A percentile compares a stretch with the other conserved stretches of the same genome.
These are phyloP conservation scores for Spiromastix sp. DNA, from an alignment of 2,329 filamentous ascomycete species.

Conservation along the genomic window DNA sequence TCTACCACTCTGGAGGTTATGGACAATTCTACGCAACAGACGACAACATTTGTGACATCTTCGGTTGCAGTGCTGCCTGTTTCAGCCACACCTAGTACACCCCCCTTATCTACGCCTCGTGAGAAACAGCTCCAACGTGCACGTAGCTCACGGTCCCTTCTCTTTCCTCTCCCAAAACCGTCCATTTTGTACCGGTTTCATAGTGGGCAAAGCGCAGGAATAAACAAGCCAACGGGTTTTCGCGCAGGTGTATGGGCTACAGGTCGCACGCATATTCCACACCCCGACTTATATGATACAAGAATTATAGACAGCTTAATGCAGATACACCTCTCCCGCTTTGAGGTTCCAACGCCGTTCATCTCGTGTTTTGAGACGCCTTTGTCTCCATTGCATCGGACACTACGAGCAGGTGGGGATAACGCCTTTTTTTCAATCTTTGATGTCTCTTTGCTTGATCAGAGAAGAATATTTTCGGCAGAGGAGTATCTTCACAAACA, in stretches of 20 bases:
- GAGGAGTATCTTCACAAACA: constrained; percentile 13
- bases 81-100: constrained; percentile 18
- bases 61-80: too few species aligned
- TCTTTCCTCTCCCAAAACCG: constrained; percentile 19
- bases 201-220: constrained; percentile 20
- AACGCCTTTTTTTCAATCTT: constrained; percentile 21
- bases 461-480: constrained; percentile 18
- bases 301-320: constrained; percentile 16
- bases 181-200: constrained; percentile 25
- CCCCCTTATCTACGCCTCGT: constrained; percentile 11
- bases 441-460: constrained; percentile 17
- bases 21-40: too few species aligned
- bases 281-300: constrained; percentile 8
- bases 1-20: too few species aligned
- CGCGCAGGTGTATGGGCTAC: constrained; percentile 19
- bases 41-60: not conserved
- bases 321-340: constrained; percentile 17
- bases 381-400: constrained; percentile 23
- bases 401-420: constrained; percentile 14
- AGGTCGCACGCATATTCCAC: constrained; percentile 5
- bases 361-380: constrained; percentile 22
- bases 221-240: constrained; percentile 18
- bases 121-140: constrained; percentile 10
- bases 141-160: constrained; percentile 21
- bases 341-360: constrained; percentile 18